phyloP scores from a whole-genome alignment of 495 filamentous ascomycete species.

The Thermothielavioides terrestris region DNA sequence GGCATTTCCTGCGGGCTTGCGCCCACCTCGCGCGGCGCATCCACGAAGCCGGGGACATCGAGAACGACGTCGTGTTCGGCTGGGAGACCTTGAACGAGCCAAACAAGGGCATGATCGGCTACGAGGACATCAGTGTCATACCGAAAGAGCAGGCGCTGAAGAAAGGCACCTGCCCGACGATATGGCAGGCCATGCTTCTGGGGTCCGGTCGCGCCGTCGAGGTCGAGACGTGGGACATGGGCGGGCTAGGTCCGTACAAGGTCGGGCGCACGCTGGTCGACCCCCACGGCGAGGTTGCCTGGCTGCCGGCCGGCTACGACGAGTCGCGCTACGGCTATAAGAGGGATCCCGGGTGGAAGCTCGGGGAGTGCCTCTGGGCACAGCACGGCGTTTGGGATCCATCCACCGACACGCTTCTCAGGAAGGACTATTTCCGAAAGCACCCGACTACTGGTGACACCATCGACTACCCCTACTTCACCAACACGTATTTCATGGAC shows the following conservation, averaged over 20 bases:
- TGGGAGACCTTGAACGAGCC: constrained; percentile 97
- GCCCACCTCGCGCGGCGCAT: constrained; percentile 74
- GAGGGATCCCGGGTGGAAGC: constrained; percentile 76
- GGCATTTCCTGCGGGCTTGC: constrained; percentile 73
- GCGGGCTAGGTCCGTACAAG: constrained; percentile 83
- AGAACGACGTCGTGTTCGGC: constrained; percentile 81
- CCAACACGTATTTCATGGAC: constrained; percentile 79
- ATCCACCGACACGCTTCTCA: constrained; percentile 61
- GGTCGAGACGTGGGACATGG: constrained; percentile 86
- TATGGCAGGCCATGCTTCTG: constrained; percentile 86
- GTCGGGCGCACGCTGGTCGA: constrained; percentile 76
- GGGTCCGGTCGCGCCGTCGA: constrained; percentile 87
- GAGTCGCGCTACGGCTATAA: constrained; percentile 86
- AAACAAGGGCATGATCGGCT: constrained; percentile 80
- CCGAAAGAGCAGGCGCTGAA: constrained; percentile 85
- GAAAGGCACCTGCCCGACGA: constrained; percentile 87
- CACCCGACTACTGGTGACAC: constrained; percentile 59
- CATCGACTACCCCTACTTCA: constrained; percentile 76
- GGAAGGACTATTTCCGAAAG: constrained; percentile 82
- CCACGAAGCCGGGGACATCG: constrained; percentile 82
- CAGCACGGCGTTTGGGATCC: constrained; percentile 96
- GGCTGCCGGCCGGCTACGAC: constrained; percentile 73
- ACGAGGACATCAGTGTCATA: constrained; percentile 71
- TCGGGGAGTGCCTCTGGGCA: constrained; percentile 93
- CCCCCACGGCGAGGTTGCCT: constrained; percentile 74